phyloP scores from a whole-genome alignment of 192 early-diverging fungal genomes.

The Podila epicladia region DNA sequence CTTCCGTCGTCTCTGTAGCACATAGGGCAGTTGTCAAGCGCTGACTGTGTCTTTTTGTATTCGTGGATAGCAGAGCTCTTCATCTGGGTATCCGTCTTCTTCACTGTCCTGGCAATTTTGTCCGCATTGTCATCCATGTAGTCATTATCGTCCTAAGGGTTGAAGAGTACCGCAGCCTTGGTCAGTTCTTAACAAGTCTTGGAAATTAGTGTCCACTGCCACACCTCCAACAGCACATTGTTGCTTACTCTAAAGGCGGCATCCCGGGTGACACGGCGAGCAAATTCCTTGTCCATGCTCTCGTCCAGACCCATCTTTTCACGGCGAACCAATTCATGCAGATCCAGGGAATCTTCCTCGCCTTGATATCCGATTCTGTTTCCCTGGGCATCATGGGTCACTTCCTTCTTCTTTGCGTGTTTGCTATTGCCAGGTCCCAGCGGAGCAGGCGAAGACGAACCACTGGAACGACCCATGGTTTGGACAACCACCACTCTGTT shows the following conservation, averaged over 20 bases:
- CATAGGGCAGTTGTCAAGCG: slow-evolving; percentile 76
- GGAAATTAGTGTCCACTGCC: neutral
- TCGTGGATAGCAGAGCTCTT: slow-evolving; percentile 58
- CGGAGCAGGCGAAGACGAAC: slow-evolving; percentile 23
- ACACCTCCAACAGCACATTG: neutral
- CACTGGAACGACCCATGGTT: slow-evolving; percentile 47
- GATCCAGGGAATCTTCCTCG: slow-evolving; percentile 61
- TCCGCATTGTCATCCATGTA: slow-evolving; percentile 94
- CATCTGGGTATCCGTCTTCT: slow-evolving; percentile 67
- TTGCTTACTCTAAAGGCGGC: slow-evolving; percentile 61
- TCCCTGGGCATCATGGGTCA: slow-evolving; percentile 69
- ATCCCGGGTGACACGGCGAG: slow-evolving; percentile 75
- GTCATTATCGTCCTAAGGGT: slow-evolving; percentile 78
- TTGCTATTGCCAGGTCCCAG: slow-evolving; percentile 48
- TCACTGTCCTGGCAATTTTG: slow-evolving; percentile 69
- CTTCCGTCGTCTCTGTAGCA: slow-evolving; percentile 76
- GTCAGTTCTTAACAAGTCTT: slow-evolving; percentile 38
- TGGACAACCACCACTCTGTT: slow-evolving; percentile 49
- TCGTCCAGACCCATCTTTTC: slow-evolving; percentile 66
- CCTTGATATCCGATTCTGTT: slow-evolving; percentile 70
- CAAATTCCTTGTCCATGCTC: slow-evolving; percentile 74
- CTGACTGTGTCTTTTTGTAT: slow-evolving; percentile 69
- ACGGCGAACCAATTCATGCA: slow-evolving; percentile 75
- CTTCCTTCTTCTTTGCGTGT: slow-evolving; percentile 58
- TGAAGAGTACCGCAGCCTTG: slow-evolving; percentile 22